Evolutionary conservation across 306 rosid species (phyloP).

Genomic region (Rosa multiflora): DNA sequence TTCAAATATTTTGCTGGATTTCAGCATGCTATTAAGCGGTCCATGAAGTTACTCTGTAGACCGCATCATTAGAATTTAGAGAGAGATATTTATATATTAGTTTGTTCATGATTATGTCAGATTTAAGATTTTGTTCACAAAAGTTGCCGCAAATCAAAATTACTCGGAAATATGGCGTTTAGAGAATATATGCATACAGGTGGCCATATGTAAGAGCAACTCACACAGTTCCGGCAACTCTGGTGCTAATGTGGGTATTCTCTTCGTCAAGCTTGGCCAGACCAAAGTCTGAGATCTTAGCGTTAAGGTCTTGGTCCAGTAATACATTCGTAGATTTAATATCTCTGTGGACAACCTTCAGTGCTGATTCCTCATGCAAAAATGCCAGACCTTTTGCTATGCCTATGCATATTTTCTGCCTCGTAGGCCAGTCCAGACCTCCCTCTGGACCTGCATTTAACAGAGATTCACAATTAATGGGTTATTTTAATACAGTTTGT

Average conservation of each 20-base stretch:
- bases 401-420: constrained; percentile 47
- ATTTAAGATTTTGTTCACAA: not conserved
- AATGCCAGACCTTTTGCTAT: constrained; percentile 53
- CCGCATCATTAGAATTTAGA: too few species aligned
- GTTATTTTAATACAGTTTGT: not conserved
- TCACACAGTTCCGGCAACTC: constrained; percentile 61
- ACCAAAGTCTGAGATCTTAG: constrained; percentile 61
- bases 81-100: not conserved
- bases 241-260: constrained; percentile 29
- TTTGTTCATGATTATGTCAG: not conserved
- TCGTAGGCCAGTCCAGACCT: too few species aligned
- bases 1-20: not conserved
- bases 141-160: too few species aligned
- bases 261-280: constrained; percentile 55
- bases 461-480: too few species aligned
- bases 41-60: not conserved
- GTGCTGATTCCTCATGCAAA: constrained; percentile 46
- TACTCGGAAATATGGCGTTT: too few species aligned
- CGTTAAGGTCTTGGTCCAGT: constrained; percentile 43
- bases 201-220: not conserved
- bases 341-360: constrained; percentile 32
- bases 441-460: too few species aligned
- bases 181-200: too few species aligned
- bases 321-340: constrained; percentile 52
- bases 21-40: not conserved